Conservation (phyloP, 2,329 filamentous ascomycete genomes). For the Aspergillus sp. region DNA sequence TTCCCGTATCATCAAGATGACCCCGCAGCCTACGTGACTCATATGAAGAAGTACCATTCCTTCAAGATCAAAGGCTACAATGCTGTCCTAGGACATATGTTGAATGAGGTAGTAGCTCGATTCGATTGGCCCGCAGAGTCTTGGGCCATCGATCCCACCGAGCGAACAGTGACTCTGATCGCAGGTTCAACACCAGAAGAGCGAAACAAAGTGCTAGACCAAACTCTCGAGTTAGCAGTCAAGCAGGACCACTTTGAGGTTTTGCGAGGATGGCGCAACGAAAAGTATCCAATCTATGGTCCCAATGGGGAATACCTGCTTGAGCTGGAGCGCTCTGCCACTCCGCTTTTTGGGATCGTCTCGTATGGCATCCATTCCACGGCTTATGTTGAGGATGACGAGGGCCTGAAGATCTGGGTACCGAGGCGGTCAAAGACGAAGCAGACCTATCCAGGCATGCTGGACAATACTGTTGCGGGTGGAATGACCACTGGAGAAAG, state of each 20-base stretch:
- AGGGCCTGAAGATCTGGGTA: constrained; percentile 77
- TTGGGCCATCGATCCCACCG: constrained; percentile 59
- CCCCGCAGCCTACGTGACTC: constrained; percentile 55
- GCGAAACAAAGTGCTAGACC: constrained; percentile 59
- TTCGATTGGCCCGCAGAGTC: constrained; percentile 54
- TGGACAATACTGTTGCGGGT: constrained; percentile 92
- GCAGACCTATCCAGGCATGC: constrained; percentile 83
- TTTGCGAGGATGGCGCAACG: constrained; percentile 75
- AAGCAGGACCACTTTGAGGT: constrained; percentile 70
- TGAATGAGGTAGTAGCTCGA: constrained; percentile 46
- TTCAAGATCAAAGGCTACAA: constrained; percentile 68
- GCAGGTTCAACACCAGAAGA: constrained; percentile 59
- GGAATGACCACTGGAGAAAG: constrained; percentile 79
- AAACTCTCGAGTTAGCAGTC: constrained; percentile 67
- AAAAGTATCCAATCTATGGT: constrained; percentile 76
- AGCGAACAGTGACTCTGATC: constrained; percentile 63
- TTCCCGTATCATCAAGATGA: constrained; percentile 73
- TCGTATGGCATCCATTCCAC: constrained; percentile 82
- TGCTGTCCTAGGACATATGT: constrained; percentile 62
- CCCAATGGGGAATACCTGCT: constrained; percentile 60
- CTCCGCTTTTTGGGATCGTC: constrained; percentile 71
- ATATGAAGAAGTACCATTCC: constrained; percentile 57
- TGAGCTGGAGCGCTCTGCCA: constrained; percentile 74
- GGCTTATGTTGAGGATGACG: constrained; percentile 60
- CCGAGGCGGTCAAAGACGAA: constrained; percentile 74